A percentile compares a stretch with the other conserved stretches of the same genome.
Conservation (phyloP, 805 yeast species). For the Zygosaccharomyces bailii region DNA sequence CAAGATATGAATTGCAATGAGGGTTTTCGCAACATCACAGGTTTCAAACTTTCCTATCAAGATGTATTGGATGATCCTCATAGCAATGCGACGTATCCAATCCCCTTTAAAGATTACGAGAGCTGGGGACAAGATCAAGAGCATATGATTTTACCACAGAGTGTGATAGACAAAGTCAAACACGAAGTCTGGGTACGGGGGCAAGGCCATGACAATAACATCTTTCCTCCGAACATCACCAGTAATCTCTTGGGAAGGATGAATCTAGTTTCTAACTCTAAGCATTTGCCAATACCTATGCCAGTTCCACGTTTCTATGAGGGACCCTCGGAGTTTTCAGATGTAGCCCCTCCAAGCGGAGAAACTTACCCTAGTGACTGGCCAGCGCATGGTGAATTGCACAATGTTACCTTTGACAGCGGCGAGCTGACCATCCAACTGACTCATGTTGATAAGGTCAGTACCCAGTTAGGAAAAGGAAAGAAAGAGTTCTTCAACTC, state of each 20-base stretch:
- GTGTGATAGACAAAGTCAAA: slow-evolving; percentile 46
- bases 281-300: slow-evolving; percentile 27
- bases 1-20: slow-evolving; percentile 41
- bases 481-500: slow-evolving; percentile 31
- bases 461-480: slow-evolving; percentile 19
- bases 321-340: slow-evolving; percentile 29
- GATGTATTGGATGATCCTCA: slow-evolving; percentile 49
- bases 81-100: slow-evolving; percentile 53
- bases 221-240: slow-evolving; percentile 45
- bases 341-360: slow-evolving; percentile 27
- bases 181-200: slow-evolving; percentile 49
- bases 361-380: slow-evolving; percentile 27
- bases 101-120: slow-evolving; percentile 43
- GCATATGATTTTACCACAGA: slow-evolving; percentile 58
- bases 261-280: slow-evolving; percentile 22
- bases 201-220: slow-evolving; percentile 21
- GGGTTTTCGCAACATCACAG: slow-evolving; percentile 73
- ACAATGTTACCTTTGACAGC: slow-evolving; percentile 30
- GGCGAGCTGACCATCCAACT: slow-evolving; percentile 30
- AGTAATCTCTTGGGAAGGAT: slow-evolving; percentile 47
- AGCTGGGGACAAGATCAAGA: slow-evolving; percentile 49
- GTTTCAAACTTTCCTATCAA: slow-evolving; percentile 60
- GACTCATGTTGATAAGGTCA: slow-evolving; percentile 22
- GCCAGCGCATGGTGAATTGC: slow-evolving; percentile 23
- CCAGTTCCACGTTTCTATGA: slow-evolving; percentile 36